These are phyloP conservation scores for Aspergillus sp. DNA, from an alignment of 2,329 filamentous ascomycete species.

Conservation along the genomic window DNA sequence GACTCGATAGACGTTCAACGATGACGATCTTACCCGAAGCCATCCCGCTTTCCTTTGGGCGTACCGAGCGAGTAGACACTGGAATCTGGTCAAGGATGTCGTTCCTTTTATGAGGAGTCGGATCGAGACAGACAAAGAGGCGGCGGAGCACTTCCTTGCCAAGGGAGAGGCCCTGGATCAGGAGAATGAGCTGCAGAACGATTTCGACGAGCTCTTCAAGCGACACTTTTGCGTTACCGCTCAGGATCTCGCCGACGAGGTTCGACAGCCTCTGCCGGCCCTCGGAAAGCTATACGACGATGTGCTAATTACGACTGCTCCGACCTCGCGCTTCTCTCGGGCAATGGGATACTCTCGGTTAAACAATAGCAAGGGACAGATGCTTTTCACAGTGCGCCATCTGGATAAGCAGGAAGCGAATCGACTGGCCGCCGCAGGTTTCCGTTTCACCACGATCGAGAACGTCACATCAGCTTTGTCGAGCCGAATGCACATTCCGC, in stretches of 20 bases:
- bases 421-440: constrained; percentile 70
- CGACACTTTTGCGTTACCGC: constrained; percentile 83
- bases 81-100: constrained; percentile 68
- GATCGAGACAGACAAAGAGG: constrained; percentile 55
- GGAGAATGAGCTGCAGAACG: constrained; percentile 60
- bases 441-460: constrained; percentile 71
- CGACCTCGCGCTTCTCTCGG: constrained; percentile 31
- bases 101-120: constrained; percentile 73
- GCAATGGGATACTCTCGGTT: constrained; percentile 31
- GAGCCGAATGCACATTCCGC: constrained; percentile 72
- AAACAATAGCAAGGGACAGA: constrained; percentile 66
- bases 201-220: constrained; percentile 76
- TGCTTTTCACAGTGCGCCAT: constrained; percentile 75
- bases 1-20: constrained; percentile 54
- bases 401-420: constrained; percentile 62
- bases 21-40: constrained; percentile 73
- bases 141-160: constrained; percentile 54
- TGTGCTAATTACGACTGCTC: constrained; percentile 66
- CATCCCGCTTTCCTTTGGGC: constrained; percentile 88
- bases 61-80: constrained; percentile 77
- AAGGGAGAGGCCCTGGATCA: constrained; percentile 31
- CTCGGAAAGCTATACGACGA: constrained; percentile 75
- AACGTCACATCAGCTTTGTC: constrained; percentile 71
- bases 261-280: constrained; percentile 64
- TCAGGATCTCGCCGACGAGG: constrained; percentile 67